These are phyloP conservation scores for Withania somnifera DNA, from an alignment of 305 asterid genomes.

Conservation along the genomic window DNA sequence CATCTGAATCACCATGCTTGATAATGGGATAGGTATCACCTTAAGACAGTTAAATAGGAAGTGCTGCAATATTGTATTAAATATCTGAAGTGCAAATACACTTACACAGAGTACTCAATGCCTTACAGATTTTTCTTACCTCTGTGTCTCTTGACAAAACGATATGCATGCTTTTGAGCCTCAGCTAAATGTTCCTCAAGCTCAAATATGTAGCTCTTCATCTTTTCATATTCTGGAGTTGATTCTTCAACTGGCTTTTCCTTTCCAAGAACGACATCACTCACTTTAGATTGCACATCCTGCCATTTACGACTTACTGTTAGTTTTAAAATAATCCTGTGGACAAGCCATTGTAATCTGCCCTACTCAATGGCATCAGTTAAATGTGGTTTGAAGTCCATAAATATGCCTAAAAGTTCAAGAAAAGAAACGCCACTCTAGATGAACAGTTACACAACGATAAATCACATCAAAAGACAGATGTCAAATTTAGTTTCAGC, in stretches of 20 bases:
- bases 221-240: conserved; percentile 72
- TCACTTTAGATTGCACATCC: conserved; percentile 92
- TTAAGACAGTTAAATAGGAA: neutral
- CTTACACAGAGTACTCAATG: neutral
- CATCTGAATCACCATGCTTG: neutral
- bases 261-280: conserved; percentile 95
- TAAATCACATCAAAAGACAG: neutral
- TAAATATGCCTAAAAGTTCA: neutral
- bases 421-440: neutral
- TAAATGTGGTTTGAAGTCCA: neutral
- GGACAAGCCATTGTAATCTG: neutral
- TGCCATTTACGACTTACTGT: conserved; percentile 17
- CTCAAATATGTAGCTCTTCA: conserved; percentile 77
- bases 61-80: neutral
- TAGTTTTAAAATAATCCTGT: neutral
- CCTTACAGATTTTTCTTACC: conserved; percentile 29
- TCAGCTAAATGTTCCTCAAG: conserved; percentile 97
- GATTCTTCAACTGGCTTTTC: conserved; percentile 98
- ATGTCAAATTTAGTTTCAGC: too few species aligned
- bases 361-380: neutral
- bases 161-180: conserved; percentile 94
- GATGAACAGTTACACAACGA: neutral
- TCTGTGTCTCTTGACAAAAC: conserved; percentile 92
- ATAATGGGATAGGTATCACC: neutral
- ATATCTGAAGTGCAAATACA: neutral